phyloP scores from a whole-genome alignment of 2,329 filamentous ascomycete genomes.

The Blastomyces parvus region DNA sequence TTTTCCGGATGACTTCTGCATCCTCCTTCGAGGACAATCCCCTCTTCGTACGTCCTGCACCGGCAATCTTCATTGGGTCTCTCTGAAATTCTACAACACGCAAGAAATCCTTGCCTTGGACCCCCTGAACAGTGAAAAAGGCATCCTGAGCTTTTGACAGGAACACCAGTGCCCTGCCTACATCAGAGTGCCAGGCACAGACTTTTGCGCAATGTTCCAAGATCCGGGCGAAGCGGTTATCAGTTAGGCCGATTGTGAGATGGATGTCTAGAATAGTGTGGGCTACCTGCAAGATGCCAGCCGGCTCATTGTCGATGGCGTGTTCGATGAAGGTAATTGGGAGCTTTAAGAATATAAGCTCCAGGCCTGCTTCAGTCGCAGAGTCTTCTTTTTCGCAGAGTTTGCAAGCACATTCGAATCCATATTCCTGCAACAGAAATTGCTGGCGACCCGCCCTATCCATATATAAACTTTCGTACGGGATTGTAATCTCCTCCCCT shows the following conservation, averaged over 20 bases:
- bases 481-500: constrained; percentile 22
- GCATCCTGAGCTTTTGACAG: constrained; percentile 14
- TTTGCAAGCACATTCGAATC: constrained; percentile 22
- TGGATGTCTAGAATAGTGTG: constrained; percentile 11
- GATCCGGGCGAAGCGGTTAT: constrained; percentile 15
- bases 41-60: constrained; percentile 15
- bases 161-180: constrained; percentile 18
- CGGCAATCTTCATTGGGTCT: constrained; percentile 11
- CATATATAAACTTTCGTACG: constrained; percentile 15
- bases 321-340: constrained; percentile 7
- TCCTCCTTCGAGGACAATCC: constrained; percentile 14
- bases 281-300: constrained; percentile 13
- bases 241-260: constrained; percentile 8
- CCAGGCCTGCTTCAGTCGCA: constrained; percentile 14
- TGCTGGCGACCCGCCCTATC: constrained; percentile 11
- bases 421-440: constrained; percentile 12
- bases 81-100: constrained; percentile 11
- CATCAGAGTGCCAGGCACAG: constrained; percentile 20
- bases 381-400: constrained; percentile 14
- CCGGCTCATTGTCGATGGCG: constrained; percentile 14
- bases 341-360: constrained; percentile 8
- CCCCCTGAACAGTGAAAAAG: constrained; percentile 14
- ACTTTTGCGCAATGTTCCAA: constrained; percentile 20
- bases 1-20: constrained; percentile 1
- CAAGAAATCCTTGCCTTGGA: constrained; percentile 8